Evolutionary conservation across 1,284 basidiomycete genomes (phyloP).

Genomic region (Cryptococcus sp.): DNA sequence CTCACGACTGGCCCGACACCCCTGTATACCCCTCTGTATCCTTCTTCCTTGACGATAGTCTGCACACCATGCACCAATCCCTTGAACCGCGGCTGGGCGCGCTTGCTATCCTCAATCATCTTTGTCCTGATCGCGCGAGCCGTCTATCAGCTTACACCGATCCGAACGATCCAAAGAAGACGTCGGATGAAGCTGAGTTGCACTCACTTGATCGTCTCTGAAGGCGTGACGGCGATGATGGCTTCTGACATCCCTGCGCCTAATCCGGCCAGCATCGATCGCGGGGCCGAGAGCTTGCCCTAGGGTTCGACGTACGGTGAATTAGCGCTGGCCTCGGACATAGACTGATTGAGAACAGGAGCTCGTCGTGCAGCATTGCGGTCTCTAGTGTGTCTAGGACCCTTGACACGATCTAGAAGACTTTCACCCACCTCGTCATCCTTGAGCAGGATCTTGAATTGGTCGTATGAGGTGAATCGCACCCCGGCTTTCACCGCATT

Average conservation of each 20-base stretch:
- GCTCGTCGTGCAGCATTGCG: background rate
- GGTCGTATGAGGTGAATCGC: constrained; percentile 91
- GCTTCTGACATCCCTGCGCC: constrained; percentile 96
- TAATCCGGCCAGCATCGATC: constrained; percentile 83
- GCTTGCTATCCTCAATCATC: constrained; percentile 91
- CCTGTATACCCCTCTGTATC: constrained; percentile 75
- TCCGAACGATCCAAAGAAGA: background rate
- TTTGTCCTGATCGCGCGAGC: constrained; percentile 72
- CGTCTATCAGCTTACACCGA: constrained; percentile 1
- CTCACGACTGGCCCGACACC: constrained; percentile 90
- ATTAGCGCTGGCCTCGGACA: background rate
- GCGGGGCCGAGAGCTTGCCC: constrained; percentile 85
- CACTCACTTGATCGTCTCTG: constrained; percentile 93
- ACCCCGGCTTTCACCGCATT: constrained; percentile 92
- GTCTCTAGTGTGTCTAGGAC: background rate
- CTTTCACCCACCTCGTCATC: constrained; percentile 69
- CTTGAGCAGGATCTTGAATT: constrained; percentile 82
- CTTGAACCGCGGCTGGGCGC: constrained; percentile 76
- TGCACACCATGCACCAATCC: constrained; percentile 86
- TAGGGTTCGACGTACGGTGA: constrained; percentile 44
- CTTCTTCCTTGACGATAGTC: constrained; percentile 82
- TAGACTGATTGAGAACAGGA: background rate
- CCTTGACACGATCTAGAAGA: no score
- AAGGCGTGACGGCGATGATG: constrained; percentile 91
- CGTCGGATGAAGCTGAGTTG: constrained; percentile 7